Evolutionary conservation across 192 early-diverging fungal genomes (phyloP).

Genomic region (Coemansia sp.): DNA sequence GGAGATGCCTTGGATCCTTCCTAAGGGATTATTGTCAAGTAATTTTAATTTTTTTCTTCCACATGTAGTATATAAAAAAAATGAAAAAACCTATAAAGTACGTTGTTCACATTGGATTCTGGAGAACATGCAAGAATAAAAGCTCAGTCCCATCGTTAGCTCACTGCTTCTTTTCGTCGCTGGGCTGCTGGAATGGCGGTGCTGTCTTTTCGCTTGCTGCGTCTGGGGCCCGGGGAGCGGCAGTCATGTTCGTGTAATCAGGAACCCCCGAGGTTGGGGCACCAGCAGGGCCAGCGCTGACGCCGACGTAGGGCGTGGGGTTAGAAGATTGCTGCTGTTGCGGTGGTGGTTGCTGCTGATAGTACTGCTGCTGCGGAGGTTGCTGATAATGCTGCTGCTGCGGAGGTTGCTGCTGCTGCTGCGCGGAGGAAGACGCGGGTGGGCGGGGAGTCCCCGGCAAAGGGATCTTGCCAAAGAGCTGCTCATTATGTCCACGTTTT

Average conservation of each 20-base stretch:
- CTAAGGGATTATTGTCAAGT: neutral
- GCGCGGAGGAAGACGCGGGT: neutral
- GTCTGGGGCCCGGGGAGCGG: neutral
- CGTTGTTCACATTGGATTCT: too few species aligned
- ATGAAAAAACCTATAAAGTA: too few species aligned
- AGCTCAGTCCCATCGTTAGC: neutral
- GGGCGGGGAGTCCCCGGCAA: slow-evolving; percentile 23
- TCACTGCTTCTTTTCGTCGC: slow-evolving; percentile 5
- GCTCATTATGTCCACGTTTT: slow-evolving; percentile 37
- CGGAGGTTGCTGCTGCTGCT: neutral
- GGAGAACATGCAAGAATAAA: neutral
- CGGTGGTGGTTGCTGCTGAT: neutral
- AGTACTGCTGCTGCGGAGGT: neutral
- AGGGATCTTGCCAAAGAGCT: slow-evolving; percentile 50
- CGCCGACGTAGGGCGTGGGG: neutral
- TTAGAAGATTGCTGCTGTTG: neutral
- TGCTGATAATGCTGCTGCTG: neutral
- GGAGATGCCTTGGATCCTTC: too few species aligned
- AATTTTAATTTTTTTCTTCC: neutral
- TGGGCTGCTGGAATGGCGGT: neutral
- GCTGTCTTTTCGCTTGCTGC: slow-evolving; percentile 2
- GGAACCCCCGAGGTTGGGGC: neutral
- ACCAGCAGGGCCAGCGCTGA: neutral
- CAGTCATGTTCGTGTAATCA: neutral
- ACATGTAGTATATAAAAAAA: neutral